Base-by-base conservation (phyloP, 2,329 filamentous ascomycete species). In the Coniochaeta sp. region DNA sequence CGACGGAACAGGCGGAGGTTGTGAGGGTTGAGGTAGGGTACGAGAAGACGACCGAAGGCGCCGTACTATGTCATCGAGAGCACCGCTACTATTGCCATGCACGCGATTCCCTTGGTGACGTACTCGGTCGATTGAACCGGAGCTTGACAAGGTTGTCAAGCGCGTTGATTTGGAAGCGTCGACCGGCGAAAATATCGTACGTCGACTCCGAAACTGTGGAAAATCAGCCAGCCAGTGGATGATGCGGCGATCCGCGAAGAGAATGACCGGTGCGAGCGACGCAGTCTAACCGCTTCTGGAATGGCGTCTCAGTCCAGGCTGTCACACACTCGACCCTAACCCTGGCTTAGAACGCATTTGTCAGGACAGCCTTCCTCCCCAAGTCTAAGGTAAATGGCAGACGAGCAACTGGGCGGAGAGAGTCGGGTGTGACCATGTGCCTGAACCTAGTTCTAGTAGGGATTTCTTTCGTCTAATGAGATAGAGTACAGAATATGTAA, bases 41-140 rank as follows among this genome's bases (percentile, higher is more conserved):
- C 34, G 52, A 63, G 60, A 60, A 58, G 54, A 24, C 61, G 59
- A 52, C 58, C 50, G 40, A 58, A 36, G 55, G 34, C 24, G 59
- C 57, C 62, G 63, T 61, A 55, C 60, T 64, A 61, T 62, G 44
- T 63, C 60, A 59, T 60, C 33, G 59, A 50, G 60, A 44, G 34
- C 6, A 34, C 43, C 50, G 24, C 52, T 34, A n/a, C 56, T 38
- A 24, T 40, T 52, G 36, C 54, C 59, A 61, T 54, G 38, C 33
- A 58, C 47, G 31, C 28, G 38, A 8, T 24, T 43, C 19, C 28
- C 54, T 57, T 57, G 33, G 47, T 31, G 47, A 52, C 47, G 47
- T 31, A 31, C 47, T 28, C 22, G 4, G 22, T 47, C 43, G 24
- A 52, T 22, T n/a, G 47, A 47, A 24, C 16, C 16, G 38, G 38